Conservation (phyloP, 331 rosid genomes). For the Acacia pycnantha region DNA sequence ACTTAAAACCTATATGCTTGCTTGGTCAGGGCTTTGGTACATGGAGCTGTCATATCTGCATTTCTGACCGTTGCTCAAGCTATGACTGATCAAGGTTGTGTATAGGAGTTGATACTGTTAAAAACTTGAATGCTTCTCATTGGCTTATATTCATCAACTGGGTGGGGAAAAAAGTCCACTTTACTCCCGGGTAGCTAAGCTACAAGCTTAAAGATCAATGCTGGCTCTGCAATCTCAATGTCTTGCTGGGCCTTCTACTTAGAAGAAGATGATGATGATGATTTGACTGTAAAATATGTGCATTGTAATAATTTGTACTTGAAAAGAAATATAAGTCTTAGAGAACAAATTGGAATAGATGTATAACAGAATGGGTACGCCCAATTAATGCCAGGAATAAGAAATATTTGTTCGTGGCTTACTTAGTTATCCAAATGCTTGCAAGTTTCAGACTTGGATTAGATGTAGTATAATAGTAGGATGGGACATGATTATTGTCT, state of each 20-base stretch:
- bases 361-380: conserved; percentile 21
- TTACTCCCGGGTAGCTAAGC: background rate
- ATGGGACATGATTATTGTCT: no score
- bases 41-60: conserved; percentile 93
- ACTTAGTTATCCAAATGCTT: background rate
- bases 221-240: conserved; percentile 5
- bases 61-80: conserved; percentile 97
- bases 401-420: conserved; percentile 6
- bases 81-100: conserved; percentile 98
- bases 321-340: conserved; percentile 10
- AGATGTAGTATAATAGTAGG: no score
- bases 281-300: conserved; percentile 50
- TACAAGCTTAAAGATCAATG: conserved; percentile 29
- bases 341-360: conserved; percentile 19
- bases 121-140: conserved; percentile 26
- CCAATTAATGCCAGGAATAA: background rate
- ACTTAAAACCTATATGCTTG: background rate
- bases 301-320: conserved; percentile 32
- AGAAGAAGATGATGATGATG: conserved; percentile 19
- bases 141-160: conserved; percentile 8
- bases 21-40: conserved; percentile 63
- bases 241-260: conserved; percentile 6
- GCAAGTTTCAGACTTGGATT: background rate
- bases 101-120: conserved; percentile 44
- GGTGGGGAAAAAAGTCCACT: background rate